Base-by-base conservation (phyloP, 441 rosid species). In the Populus trichocarpa region DNA sequence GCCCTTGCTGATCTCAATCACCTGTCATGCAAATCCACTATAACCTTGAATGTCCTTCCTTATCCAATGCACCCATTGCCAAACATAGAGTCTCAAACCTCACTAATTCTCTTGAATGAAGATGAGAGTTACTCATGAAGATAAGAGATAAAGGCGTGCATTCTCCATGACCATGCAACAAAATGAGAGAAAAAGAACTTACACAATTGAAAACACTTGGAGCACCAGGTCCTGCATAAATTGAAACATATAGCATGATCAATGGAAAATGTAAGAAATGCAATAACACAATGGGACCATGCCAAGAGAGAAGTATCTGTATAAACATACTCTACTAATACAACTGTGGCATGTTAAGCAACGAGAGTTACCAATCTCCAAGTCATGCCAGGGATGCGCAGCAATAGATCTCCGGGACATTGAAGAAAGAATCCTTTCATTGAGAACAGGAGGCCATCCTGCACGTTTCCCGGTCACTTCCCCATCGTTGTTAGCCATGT, bases 301-400 rank as follows among this genome's bases (percentile, higher is more conserved):
- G 70, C 38, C 9, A 6, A 2, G 1, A 23, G 11, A 28, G 9
- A 13, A 67, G 36, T 14, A 28, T 26, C 22, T 67, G 11, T 16
- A 25, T 25, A 26, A 30, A 30, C 20, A 67, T 13, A 67, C 10
- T 67, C 11, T 26, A 32, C n/a, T 67, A 32, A 1, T 68, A 33
- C 10, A 68, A 16, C 38, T 8, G 5, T 28, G 13, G 1, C 3
- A 9, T 61, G 12, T 3, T n/a, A 9, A 9, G 65, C 26, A 61
- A 22, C 2, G 72, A 73, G 74, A 30, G 23, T 40, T 85, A 94
- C 98, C 99, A 73, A 94, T 93, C 82, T 93, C 93, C 81, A 94
- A 81, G 82, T 92, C 95, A 79, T 96, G 98, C 99, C 98, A 96
- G 32, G 99, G 98, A 87, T 94, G 98, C 74, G 98, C 97, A 81